These are phyloP conservation scores for Sonneratia caseolaris DNA, from an alignment of 345 rosid species.

Conservation along the genomic window DNA sequence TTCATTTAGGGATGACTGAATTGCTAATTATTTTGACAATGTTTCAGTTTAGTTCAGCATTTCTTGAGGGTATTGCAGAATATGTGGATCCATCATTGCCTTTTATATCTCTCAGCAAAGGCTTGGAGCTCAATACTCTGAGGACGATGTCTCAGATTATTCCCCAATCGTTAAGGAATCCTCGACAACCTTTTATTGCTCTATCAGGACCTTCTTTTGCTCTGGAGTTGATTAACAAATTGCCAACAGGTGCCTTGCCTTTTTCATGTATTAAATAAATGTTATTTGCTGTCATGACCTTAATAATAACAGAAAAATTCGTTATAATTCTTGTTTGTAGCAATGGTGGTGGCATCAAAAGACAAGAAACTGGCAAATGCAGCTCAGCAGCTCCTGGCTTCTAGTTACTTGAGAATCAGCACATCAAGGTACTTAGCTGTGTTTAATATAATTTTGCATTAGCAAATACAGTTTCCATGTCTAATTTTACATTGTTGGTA, in stretches of 20 bases:
- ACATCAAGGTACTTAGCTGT: constrained; percentile 61
- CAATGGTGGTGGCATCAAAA: constrained; percentile 93
- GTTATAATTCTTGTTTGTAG: constrained; percentile 23
- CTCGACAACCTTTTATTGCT: constrained; percentile 80
- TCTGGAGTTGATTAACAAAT: constrained; percentile 69
- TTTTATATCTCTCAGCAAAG: constrained; percentile 90
- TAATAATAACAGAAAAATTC: not conserved
- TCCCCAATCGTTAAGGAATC: constrained; percentile 57
- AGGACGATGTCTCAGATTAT: constrained; percentile 96
- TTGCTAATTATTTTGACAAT: constrained; percentile 3
- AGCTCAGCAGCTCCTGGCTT: constrained; percentile 79
- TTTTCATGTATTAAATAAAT: not conserved
- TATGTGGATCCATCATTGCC: constrained; percentile 82
- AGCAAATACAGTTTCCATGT: constrained; percentile 1
- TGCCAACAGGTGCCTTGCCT: constrained; percentile 59
- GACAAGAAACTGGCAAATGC: constrained; percentile 70
- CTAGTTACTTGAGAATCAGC: constrained; percentile 71
- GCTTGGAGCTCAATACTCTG: constrained; percentile 76
- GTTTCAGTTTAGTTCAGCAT: constrained; percentile 76
- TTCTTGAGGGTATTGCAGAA: constrained; percentile 65
- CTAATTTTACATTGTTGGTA: not conserved
- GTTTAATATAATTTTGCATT: not conserved
- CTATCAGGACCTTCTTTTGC: constrained; percentile 93
- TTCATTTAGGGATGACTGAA: not conserved
- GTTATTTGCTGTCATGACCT: too few species aligned